Conservation (phyloP, 768 basidiomycete species). For the Leccinellum luteum region DNA sequence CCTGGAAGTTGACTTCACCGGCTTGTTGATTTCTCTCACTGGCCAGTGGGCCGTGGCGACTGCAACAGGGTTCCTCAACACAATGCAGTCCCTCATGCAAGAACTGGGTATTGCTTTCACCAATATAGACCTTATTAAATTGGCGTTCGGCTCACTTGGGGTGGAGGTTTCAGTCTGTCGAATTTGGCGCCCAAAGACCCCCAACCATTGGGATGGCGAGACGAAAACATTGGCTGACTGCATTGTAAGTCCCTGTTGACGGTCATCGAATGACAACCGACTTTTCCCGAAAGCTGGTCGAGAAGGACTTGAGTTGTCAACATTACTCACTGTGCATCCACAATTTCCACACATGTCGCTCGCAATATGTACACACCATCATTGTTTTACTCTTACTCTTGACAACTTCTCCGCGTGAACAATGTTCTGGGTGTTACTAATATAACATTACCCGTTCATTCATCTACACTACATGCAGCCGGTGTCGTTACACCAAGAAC, state of each 20-base stretch:
- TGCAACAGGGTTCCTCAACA: slow-evolving; percentile 4
- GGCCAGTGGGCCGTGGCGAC: no score
- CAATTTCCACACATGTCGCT: background rate
- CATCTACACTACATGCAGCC: background rate
- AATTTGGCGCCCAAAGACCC: slow-evolving; percentile 27
- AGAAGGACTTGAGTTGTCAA: slow-evolving; percentile 30
- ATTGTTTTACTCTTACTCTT: background rate
- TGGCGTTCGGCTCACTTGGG: background rate
- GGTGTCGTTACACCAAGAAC: background rate
- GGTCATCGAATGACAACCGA: slow-evolving; percentile 29
- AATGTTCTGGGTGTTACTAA: background rate
- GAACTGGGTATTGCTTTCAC: slow-evolving; percentile 14
- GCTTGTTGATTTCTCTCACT: slow-evolving; percentile 10
- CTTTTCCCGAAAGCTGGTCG: slow-evolving; percentile 27
- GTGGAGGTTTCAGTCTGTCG: slow-evolving; percentile 13
- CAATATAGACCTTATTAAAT: background rate
- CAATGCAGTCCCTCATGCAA: slow-evolving; percentile 20
- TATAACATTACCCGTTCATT: background rate
- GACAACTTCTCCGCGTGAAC: background rate
- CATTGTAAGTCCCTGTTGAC: slow-evolving; percentile 28
- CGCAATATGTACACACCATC: background rate
- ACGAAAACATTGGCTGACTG: slow-evolving; percentile 23
- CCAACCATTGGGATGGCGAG: slow-evolving; percentile 17
- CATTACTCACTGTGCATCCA: background rate
- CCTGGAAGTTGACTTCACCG: background rate